Evolutionary conservation across 1,139 yeast genomes (phyloP).

Genomic region (Kluyveromyces sp.): DNA sequence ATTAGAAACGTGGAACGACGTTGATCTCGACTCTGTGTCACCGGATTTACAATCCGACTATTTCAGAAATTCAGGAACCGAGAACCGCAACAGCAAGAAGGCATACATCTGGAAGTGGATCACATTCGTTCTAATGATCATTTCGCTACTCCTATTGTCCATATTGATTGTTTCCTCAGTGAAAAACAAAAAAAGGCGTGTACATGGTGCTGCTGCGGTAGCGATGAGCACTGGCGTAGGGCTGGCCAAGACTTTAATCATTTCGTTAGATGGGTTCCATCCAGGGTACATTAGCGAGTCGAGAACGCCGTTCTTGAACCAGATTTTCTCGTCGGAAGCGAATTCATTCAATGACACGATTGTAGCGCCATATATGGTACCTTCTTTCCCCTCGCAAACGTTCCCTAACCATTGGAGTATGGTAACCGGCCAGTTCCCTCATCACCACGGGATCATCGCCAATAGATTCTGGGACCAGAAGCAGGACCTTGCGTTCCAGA

Average conservation of each 20-base stretch:
- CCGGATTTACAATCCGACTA: background rate
- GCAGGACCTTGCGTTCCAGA: conserved; percentile 49
- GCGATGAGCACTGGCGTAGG: background rate
- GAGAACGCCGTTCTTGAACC: conserved; percentile 64
- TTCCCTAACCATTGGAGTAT: conserved; percentile 91
- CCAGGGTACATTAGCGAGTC: conserved; percentile 73
- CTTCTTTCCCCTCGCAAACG: conserved; percentile 83
- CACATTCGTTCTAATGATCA: background rate
- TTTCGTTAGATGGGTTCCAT: conserved; percentile 84
- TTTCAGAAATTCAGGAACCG: background rate
- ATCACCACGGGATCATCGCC: conserved; percentile 81
- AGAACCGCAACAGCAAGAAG: background rate
- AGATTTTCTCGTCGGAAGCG: conserved; percentile 11
- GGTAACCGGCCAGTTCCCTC: conserved; percentile 78
- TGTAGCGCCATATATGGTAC: conserved; percentile 78
- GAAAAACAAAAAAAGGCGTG: conserved; percentile 27
- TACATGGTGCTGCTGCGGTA: conserved; percentile 21
- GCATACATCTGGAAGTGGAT: conserved; percentile 4
- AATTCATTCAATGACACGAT: conserved; percentile 44
- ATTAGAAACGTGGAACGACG: background rate
- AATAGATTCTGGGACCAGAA: conserved; percentile 69
- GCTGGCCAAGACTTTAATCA: conserved; percentile 43
- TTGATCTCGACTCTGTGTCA: too few species aligned
- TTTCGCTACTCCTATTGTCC: background rate
- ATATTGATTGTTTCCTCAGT: background rate